Evolutionary conservation across 108 stramenopile species (phyloP).

Genomic region (Skeletonema tropicum): DNA sequence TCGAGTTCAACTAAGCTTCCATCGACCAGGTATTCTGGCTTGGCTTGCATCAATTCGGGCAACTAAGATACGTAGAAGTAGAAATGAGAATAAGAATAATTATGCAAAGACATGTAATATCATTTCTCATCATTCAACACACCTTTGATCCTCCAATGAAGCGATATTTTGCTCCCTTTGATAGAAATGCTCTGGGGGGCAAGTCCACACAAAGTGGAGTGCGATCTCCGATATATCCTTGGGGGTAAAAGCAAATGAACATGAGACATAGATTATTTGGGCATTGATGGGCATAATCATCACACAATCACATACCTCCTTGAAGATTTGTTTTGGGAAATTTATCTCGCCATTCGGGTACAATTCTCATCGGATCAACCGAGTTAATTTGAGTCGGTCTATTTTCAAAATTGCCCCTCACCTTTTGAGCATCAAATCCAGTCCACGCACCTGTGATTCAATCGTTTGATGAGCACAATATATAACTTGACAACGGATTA

Average conservation of each 20-base stretch:
- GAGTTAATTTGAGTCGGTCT: not conserved
- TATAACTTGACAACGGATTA: too few species aligned
- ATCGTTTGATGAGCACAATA: not conserved
- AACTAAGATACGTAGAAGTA: constrained; percentile 29
- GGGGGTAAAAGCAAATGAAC: not conserved
- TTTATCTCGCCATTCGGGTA: constrained; percentile 48
- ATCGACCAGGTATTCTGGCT: constrained; percentile 27
- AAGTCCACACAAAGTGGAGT: constrained; percentile 48
- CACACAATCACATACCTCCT: constrained; percentile 65
- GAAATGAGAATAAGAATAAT: constrained; percentile 23
- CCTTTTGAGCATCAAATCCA: constrained; percentile 45
- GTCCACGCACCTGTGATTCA: constrained; percentile 67
- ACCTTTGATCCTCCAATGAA: constrained; percentile 50
- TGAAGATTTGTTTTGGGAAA: constrained; percentile 67
- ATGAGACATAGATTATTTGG: not conserved
- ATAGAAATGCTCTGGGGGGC: constrained; percentile 48
- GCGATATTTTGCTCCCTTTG: constrained; percentile 57
- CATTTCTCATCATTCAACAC: not conserved
- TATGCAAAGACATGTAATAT: constrained; percentile 9
- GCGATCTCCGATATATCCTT: constrained; percentile 3
- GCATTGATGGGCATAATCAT: constrained; percentile 31
- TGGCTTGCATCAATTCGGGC: constrained; percentile 53
- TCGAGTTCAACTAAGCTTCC: constrained; percentile 35
- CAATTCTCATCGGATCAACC: constrained; percentile 71
- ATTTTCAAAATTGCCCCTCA: constrained; percentile 57